Conservation (phyloP, 768 basidiomycete species). For the Mycena sanguinolenta region DNA sequence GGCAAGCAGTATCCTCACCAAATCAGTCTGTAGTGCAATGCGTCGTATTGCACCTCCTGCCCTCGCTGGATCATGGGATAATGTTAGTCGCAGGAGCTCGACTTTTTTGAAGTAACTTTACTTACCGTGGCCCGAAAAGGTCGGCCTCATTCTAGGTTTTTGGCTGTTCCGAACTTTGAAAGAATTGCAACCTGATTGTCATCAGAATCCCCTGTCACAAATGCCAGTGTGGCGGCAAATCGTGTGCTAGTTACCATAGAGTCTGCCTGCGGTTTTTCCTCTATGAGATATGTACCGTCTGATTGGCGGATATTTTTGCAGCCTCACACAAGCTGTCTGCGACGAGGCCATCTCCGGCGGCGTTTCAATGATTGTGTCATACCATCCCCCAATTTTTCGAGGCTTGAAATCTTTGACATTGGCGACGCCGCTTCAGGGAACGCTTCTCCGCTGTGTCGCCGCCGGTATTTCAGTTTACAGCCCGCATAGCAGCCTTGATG, state of each 20-base stretch:
- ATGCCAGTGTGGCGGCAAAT: conserved; percentile 52
- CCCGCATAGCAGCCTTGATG: conserved; percentile 92
- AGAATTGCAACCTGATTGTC: background rate
- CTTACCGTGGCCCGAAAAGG: conserved; percentile 54
- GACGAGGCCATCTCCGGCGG: conserved; percentile 74
- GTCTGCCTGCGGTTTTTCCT: conserved; percentile 51
- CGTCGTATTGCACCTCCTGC: conserved; percentile 88
- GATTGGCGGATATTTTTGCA: conserved; percentile 43
- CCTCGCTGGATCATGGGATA: conserved; percentile 94
- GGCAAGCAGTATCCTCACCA: conserved; percentile 54
- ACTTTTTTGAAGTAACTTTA: background rate
- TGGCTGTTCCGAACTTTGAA: conserved; percentile 12
- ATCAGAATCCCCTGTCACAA: conserved; percentile 69
- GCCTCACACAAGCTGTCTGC: conserved; percentile 80
- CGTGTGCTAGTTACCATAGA: conserved; percentile 79
- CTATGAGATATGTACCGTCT: conserved; percentile 36
- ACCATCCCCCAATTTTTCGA: conserved; percentile 89
- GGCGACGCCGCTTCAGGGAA: conserved; percentile 81
- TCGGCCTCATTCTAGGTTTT: conserved; percentile 80
- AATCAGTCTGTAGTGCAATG: conserved; percentile 75
- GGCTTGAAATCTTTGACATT: conserved; percentile 83
- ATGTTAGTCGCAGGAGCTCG: conserved; percentile 66
- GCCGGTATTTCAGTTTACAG: conserved; percentile 88
- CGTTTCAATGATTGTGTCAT: conserved; percentile 79
- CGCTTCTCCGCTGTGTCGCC: conserved; percentile 84